Percentiles rank a stretch among this genome's conserved stretches.
Evolutionary conservation across 345 rosid genomes (phyloP).

Genomic region (Physaria fendleri): DNA sequence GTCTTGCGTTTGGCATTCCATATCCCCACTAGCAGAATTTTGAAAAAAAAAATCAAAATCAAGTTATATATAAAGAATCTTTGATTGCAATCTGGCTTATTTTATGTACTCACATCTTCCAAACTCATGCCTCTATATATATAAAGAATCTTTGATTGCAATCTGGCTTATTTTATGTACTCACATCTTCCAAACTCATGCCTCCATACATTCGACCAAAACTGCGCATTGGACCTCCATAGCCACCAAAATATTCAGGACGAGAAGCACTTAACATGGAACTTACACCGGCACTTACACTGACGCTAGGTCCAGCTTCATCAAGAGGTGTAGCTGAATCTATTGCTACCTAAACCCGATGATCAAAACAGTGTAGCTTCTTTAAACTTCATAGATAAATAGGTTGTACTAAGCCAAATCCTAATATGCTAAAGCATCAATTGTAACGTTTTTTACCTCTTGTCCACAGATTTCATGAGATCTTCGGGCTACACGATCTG

Average conservation of each 20-base stretch:
- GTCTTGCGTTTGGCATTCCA: slow-evolving; percentile 51
- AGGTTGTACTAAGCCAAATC: background rate
- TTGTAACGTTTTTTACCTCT: slow-evolving; percentile 44
- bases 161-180: too few relatives aligned
- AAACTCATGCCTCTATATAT: slow-evolving; percentile 72
- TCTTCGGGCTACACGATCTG: slow-evolving; percentile 87
- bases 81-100: too few relatives aligned
- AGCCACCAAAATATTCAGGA: slow-evolving; percentile 61
- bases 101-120: slow-evolving; percentile 55
- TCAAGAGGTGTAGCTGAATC: slow-evolving; percentile 95
- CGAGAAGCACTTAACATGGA: slow-evolving; percentile 39
- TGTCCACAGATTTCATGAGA: slow-evolving; percentile 97
- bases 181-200: slow-evolving; percentile 64
- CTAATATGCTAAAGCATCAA: background rate
- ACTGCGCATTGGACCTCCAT: slow-evolving; percentile 79
- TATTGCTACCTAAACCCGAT: slow-evolving; percentile 68
- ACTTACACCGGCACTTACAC: slow-evolving; percentile 38
- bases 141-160: too few relatives aligned
- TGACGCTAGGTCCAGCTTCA: slow-evolving; percentile 62
- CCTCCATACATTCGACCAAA: slow-evolving; percentile 78
- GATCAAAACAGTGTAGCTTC: slow-evolving; percentile 4
- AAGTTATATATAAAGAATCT: background rate
- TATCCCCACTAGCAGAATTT: slow-evolving; percentile 60
- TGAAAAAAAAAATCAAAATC: background rate
- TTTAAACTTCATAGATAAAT: background rate